Percentiles rank a stretch among this genome's conserved stretches.
Conservation (phyloP, 2,329 filamentous ascomycete species). For the Calonectria hongkongensis region DNA sequence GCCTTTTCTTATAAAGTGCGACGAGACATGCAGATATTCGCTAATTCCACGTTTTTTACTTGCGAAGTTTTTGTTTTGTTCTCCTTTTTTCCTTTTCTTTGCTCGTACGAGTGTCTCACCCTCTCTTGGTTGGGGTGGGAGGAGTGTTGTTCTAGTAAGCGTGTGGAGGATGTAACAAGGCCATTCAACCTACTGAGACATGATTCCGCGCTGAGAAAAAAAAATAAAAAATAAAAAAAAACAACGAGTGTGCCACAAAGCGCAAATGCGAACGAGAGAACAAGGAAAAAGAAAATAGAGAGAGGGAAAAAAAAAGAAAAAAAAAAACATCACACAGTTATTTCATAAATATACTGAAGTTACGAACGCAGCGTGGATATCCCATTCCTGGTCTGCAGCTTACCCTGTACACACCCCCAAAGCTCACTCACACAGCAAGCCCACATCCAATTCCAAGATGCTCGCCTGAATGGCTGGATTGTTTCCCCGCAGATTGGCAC, state of each 20-base stretch:
- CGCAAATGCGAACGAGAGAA: background rate
- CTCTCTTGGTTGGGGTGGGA: background rate
- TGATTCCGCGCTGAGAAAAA: background rate
- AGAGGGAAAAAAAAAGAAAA: background rate
- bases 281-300: background rate
- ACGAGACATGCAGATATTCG: conserved; percentile 14
- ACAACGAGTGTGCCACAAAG: background rate
- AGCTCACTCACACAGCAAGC: background rate
- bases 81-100: conserved; percentile 7
- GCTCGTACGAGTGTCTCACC: background rate
- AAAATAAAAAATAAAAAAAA: background rate
- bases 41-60: conserved; percentile 14
- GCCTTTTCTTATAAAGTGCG: conserved; percentile 4
- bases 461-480: background rate
- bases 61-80: background rate
- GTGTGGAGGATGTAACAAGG: background rate
- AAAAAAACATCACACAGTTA: background rate
- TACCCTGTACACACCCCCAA: conserved; percentile 21
- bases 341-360: too few relatives aligned
- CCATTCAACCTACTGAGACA: conserved; percentile 8
- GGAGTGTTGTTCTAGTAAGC: background rate
- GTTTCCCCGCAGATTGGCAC: conserved; percentile 20
- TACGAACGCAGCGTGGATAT: too few relatives aligned
- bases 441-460: conserved; percentile 1
- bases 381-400: background rate